A percentile compares a stretch with the other conserved stretches of the same genome.
These are phyloP conservation scores for Luvunga scandens DNA, from an alignment of 345 rosid species.

Conservation along the genomic window DNA sequence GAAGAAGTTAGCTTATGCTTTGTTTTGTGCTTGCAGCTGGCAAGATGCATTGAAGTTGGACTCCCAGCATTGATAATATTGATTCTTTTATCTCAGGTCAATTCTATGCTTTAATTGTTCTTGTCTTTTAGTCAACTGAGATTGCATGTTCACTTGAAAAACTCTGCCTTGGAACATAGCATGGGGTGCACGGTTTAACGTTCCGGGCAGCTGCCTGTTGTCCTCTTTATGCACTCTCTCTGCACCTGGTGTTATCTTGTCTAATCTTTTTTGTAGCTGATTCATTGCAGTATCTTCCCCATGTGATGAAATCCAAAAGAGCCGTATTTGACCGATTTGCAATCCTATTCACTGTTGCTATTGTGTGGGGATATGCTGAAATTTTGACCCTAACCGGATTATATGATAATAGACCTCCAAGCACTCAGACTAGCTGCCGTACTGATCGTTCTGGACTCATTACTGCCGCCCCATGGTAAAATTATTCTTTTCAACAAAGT, in stretches of 20 bases:
- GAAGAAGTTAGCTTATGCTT: not conserved
- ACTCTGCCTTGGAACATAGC: not conserved
- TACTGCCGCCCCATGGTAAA: slow-evolving; percentile 76
- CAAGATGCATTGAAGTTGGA: slow-evolving; percentile 76
- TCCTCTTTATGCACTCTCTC: not conserved
- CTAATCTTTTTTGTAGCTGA: not conserved
- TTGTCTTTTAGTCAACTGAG: not conserved
- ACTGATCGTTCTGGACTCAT: slow-evolving; percentile 86
- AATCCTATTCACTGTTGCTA: slow-evolving; percentile 53
- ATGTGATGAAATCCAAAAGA: slow-evolving; percentile 42
- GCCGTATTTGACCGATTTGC: slow-evolving; percentile 47
- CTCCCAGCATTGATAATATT: slow-evolving; percentile 70
- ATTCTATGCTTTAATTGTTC: slow-evolving; percentile 6
- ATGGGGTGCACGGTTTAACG: too few species aligned
- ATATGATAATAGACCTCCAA: slow-evolving; percentile 49
- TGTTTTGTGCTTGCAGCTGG: slow-evolving; percentile 43
- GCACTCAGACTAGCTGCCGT: slow-evolving; percentile 75
- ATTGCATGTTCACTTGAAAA: not conserved
- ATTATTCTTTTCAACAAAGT: not conserved
- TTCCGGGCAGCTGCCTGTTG: not conserved
- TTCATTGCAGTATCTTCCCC: slow-evolving; percentile 62
- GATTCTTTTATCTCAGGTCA: slow-evolving; percentile 76
- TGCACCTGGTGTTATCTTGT: not conserved
- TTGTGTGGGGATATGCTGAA: slow-evolving; percentile 76
- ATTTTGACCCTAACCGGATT: slow-evolving; percentile 79